These are phyloP conservation scores for Neonectria magnoliae DNA, from an alignment of 2,329 filamentous ascomycete genomes.

Conservation along the genomic window DNA sequence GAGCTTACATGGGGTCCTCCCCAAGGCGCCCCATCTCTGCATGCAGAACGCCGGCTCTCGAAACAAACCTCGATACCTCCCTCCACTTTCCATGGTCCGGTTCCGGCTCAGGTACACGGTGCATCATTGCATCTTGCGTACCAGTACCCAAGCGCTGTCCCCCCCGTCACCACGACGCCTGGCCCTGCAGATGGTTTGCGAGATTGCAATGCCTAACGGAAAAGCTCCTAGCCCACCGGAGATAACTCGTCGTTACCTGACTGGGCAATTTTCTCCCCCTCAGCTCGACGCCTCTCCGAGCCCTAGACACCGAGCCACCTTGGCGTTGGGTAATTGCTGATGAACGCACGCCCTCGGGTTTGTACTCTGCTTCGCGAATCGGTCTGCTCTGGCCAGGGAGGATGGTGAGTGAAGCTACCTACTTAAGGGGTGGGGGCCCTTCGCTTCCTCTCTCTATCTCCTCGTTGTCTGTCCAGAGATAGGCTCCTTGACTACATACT, in stretches of 20 bases:
- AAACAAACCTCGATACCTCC: constrained; percentile 36
- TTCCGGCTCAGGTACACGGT: constrained; percentile 40
- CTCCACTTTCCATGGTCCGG: constrained; percentile 35
- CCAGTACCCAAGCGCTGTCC: constrained; percentile 20
- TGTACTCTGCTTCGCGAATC: constrained; percentile 20
- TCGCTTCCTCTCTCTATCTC: constrained; percentile 25
- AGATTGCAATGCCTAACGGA: constrained; percentile 39
- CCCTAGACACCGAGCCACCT: constrained; percentile 33
- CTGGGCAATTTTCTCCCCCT: constrained; percentile 32
- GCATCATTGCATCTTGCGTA: constrained; percentile 28
- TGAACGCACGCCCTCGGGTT: constrained; percentile 38
- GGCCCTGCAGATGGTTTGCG: constrained; percentile 37
- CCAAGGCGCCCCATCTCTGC: constrained; percentile 41
- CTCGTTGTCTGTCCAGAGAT: constrained; percentile 28
- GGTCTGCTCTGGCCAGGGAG: constrained; percentile 29
- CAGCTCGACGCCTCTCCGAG: constrained; percentile 32
- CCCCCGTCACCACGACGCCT: constrained; percentile 30
- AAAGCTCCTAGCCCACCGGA: constrained; percentile 34
- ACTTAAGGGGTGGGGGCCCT: constrained; percentile 43
- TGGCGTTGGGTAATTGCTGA: constrained; percentile 40
- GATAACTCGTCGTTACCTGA: constrained; percentile 44
- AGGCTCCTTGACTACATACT: constrained; percentile 20
- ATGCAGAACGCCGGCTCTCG: constrained; percentile 40
- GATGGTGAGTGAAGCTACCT: constrained; percentile 35
- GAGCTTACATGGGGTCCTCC: constrained; percentile 33